Conservation (phyloP, 177 flowering plant genomes). For the Vitis hybrid region DNA sequence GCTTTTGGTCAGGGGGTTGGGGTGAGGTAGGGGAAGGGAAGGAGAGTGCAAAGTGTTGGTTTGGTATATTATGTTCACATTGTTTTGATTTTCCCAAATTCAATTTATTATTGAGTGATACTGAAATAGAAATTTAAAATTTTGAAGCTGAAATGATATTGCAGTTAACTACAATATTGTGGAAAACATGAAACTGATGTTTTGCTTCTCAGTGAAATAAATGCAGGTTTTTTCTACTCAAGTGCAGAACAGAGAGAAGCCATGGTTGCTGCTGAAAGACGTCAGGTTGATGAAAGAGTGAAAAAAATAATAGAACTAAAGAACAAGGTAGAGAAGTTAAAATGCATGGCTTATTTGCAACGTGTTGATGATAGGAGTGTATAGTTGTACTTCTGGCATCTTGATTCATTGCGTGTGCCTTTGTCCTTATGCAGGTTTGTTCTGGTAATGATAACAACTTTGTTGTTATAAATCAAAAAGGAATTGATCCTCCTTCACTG, state of each 20-base stretch:
- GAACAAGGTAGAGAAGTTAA: slow-evolving; percentile 52
- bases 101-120: too few species aligned
- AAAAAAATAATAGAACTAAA: slow-evolving; percentile 85
- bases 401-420: neutral
- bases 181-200: slow-evolving; percentile 9
- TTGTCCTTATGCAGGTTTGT: slow-evolving; percentile 64
- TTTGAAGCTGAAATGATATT: too few species aligned
- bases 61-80: too few species aligned
- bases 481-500: slow-evolving; percentile 95
- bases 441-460: slow-evolving; percentile 74
- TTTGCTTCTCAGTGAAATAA: slow-evolving; percentile 72
- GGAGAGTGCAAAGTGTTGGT: too few species aligned
- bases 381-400: neutral
- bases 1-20: too few species aligned
- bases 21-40: too few species aligned
- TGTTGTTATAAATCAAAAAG: slow-evolving; percentile 94
- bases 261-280: slow-evolving; percentile 98
- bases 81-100: too few species aligned
- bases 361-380: neutral
- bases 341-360: slow-evolving; percentile 1
- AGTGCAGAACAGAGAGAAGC: slow-evolving; percentile 98
- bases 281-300: slow-evolving; percentile 91
- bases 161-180: neutral
- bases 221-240: slow-evolving; percentile 99
- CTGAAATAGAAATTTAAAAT: too few species aligned